These are phyloP conservation scores for Phytopythium mirpurense DNA, from an alignment of 352 stramenopile species.

Conservation along the genomic window DNA sequence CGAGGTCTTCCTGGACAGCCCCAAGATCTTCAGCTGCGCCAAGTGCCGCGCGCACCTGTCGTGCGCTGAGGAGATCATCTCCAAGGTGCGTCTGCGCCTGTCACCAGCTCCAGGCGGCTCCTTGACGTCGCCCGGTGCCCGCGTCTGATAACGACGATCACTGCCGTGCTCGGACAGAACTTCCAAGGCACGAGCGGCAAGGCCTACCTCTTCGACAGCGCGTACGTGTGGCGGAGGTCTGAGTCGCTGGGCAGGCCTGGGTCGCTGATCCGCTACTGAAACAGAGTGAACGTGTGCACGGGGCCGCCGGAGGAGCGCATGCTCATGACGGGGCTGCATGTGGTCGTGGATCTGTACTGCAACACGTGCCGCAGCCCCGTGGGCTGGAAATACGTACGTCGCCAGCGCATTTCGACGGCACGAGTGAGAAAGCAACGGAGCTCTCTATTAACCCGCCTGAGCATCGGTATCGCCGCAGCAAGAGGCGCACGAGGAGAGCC, in stretches of 20 bases:
- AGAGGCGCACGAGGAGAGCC: conserved; percentile 88
- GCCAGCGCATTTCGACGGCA: background rate
- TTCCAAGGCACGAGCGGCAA: conserved; percentile 83
- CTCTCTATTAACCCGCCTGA: too few relatives aligned
- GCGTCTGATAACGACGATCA: conserved; percentile 1
- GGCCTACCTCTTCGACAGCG: conserved; percentile 91
- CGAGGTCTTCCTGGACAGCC: conserved; percentile 89
- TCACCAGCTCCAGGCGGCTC: background rate
- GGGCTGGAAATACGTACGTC: conserved; percentile 92
- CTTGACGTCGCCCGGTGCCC: background rate
- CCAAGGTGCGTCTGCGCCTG: conserved; percentile 63
- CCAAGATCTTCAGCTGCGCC: conserved; percentile 87
- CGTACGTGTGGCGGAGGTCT: conserved; percentile 23
- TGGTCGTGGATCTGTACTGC: conserved; percentile 93
- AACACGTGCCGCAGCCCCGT: conserved; percentile 89
- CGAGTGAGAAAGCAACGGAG: too few relatives aligned
- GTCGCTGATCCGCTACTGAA: background rate
- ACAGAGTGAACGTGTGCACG: conserved; percentile 84
- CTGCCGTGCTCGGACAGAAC: conserved; percentile 50
- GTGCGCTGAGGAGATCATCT: conserved; percentile 92
- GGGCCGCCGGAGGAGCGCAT: conserved; percentile 87
- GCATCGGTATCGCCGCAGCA: too few relatives aligned
- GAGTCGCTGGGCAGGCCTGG: too few relatives aligned
- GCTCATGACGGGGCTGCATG: conserved; percentile 93
- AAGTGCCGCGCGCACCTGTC: conserved; percentile 91